These are phyloP conservation scores for Malus hybrid DNA, from an alignment of 331 rosid species.

Conservation along the genomic window DNA sequence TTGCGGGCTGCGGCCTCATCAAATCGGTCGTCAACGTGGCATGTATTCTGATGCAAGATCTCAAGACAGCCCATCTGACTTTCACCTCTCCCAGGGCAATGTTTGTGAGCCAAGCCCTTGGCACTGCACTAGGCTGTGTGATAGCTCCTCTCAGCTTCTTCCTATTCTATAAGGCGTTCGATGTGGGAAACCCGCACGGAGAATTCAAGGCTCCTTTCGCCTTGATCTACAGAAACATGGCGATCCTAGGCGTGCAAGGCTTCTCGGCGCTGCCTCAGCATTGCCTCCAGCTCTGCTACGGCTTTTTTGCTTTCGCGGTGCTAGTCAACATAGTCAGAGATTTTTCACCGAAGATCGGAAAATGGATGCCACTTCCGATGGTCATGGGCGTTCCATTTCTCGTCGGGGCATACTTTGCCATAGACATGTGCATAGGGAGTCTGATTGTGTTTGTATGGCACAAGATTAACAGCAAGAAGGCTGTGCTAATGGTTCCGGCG, in stretches of 20 bases:
- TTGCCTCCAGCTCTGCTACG: slow-evolving; percentile 73
- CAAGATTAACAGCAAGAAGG: slow-evolving; percentile 40
- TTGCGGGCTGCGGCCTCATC: slow-evolving; percentile 65
- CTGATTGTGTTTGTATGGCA: slow-evolving; percentile 55
- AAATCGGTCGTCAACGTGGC: slow-evolving; percentile 70
- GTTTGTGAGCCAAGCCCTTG: slow-evolving; percentile 67
- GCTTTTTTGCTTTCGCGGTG: slow-evolving; percentile 59
- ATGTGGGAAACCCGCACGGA: slow-evolving; percentile 70
- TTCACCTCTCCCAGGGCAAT: slow-evolving; percentile 72
- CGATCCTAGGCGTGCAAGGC: slow-evolving; percentile 71
- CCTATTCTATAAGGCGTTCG: slow-evolving; percentile 81
- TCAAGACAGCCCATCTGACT: slow-evolving; percentile 76
- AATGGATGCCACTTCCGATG: slow-evolving; percentile 82
- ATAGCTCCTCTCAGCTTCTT: slow-evolving; percentile 73
- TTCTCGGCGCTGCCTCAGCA: slow-evolving; percentile 75
- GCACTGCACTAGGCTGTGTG: slow-evolving; percentile 63
- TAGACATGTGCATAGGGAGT: slow-evolving; percentile 68
- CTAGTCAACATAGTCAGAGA: slow-evolving; percentile 50
- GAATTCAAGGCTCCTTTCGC: slow-evolving; percentile 91
- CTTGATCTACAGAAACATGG: slow-evolving; percentile 79
- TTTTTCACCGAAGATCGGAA: slow-evolving; percentile 52
- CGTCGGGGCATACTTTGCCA: slow-evolving; percentile 78
- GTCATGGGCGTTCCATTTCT: slow-evolving; percentile 89
- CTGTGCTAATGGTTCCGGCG: slow-evolving; percentile 61
- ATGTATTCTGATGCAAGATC: slow-evolving; percentile 79